Conservation (phyloP, 306 rosid species). For the Vachellia pachyceras region DNA sequence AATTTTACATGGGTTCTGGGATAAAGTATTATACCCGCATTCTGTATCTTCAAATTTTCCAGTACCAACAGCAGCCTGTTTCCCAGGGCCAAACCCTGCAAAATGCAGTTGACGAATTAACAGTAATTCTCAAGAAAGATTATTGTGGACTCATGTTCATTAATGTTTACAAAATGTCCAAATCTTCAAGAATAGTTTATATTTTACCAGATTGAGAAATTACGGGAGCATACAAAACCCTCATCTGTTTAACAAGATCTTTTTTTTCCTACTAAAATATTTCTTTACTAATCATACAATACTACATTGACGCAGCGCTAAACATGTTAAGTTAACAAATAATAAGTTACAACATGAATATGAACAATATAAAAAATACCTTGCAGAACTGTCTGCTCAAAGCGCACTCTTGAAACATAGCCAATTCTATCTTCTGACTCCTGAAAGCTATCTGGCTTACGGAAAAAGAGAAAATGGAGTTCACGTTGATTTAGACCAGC, state of each 20-base stretch:
- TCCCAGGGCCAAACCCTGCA: slow-evolving; percentile 75
- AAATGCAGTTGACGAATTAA: slow-evolving; percentile 36
- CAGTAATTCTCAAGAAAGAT: slow-evolving; percentile 28
- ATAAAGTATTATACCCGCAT: slow-evolving; percentile 67
- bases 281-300: slow-evolving; percentile 10
- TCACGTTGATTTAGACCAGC: slow-evolving; percentile 60
- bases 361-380: slow-evolving; percentile 49
- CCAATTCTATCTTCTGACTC: slow-evolving; percentile 58
- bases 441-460: slow-evolving; percentile 72
- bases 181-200: slow-evolving; percentile 8
- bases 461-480: slow-evolving; percentile 83
- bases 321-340: slow-evolving; percentile 4
- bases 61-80: slow-evolving; percentile 76
- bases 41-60: slow-evolving; percentile 73
- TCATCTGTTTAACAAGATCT: not conserved
- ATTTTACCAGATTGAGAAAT: slow-evolving; percentile 22
- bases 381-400: slow-evolving; percentile 82
- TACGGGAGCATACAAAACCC: not conserved
- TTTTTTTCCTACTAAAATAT: not conserved
- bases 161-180: slow-evolving; percentile 17
- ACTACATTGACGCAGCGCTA: slow-evolving; percentile 13
- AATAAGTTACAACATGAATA: slow-evolving; percentile 3
- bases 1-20: slow-evolving; percentile 14
- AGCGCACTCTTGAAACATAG: slow-evolving; percentile 63
- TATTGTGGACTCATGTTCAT: not conserved